These are phyloP conservation scores for Maudiozyma humilis DNA, from an alignment of 1,139 yeast genomes.

Conservation along the genomic window DNA sequence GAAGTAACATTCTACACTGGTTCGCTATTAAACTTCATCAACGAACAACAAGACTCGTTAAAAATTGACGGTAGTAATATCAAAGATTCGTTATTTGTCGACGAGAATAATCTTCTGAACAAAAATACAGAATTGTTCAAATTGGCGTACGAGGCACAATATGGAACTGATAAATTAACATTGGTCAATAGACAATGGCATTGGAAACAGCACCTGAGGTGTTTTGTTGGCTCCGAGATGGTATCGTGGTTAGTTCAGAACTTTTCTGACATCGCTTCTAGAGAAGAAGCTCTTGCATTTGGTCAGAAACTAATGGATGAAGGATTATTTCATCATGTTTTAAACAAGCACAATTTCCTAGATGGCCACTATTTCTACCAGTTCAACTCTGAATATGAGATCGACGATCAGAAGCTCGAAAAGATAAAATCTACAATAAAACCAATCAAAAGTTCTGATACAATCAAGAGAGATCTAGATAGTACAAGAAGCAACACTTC, in stretches of 20 bases:
- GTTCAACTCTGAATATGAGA: conserved; percentile 48
- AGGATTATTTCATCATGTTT: conserved; percentile 73
- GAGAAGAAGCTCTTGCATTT: conserved; percentile 74
- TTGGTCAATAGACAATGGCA: conserved; percentile 88
- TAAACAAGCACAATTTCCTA: conserved; percentile 69
- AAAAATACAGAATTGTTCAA: conserved; percentile 38
- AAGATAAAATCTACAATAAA: conserved; percentile 8
- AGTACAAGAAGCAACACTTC: conserved; percentile 9
- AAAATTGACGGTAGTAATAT: conserved; percentile 17
- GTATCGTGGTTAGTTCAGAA: conserved; percentile 78
- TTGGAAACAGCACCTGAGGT: conserved; percentile 64
- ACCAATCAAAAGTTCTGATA: neutral
- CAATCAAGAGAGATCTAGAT: conserved; percentile 5
- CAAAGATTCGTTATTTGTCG: conserved; percentile 33
- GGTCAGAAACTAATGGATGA: conserved; percentile 71
- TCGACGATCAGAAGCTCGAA: conserved; percentile 9
- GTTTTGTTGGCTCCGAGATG: conserved; percentile 79
- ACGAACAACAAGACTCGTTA: conserved; percentile 34
- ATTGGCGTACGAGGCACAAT: conserved; percentile 59
- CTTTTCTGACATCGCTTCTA: conserved; percentile 66
- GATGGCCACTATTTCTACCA: conserved; percentile 92
- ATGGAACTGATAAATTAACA: conserved; percentile 45
- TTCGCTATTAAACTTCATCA: conserved; percentile 59
- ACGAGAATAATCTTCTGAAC: conserved; percentile 32
- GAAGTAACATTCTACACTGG: conserved; percentile 88